These are phyloP conservation scores for Aspergillus sclerotioniger DNA, from an alignment of 495 filamentous ascomycete species.

Conservation along the genomic window DNA sequence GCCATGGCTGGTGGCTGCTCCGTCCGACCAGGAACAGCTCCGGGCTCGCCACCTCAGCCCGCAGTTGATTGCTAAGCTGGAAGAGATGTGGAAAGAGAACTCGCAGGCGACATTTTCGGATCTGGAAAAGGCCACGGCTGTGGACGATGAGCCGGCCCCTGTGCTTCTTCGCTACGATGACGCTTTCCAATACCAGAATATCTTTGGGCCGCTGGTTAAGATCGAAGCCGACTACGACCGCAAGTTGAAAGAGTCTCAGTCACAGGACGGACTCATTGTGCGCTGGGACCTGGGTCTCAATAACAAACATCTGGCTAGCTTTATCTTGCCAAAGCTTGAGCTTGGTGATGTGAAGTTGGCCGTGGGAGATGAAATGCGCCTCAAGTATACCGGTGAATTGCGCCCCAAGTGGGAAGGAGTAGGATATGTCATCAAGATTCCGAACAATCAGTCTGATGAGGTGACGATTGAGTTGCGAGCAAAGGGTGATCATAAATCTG, in stretches of 20 bases:
- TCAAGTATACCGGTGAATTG: slow-evolving; percentile 94
- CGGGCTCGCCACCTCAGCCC: slow-evolving; percentile 91
- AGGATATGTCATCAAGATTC: slow-evolving; percentile 98
- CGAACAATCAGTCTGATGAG: slow-evolving; percentile 98
- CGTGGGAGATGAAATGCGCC: slow-evolving; percentile 96
- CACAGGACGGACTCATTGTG: slow-evolving; percentile 89
- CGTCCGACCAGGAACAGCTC: slow-evolving; percentile 92
- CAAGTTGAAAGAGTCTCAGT: slow-evolving; percentile 97
- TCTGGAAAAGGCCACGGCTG: slow-evolving; percentile 86
- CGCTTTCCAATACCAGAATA: slow-evolving; percentile 98
- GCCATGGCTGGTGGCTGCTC: slow-evolving; percentile 86
- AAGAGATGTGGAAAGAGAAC: slow-evolving; percentile 99
- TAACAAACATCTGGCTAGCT: slow-evolving; percentile 96
- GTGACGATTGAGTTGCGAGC: slow-evolving; percentile 93
- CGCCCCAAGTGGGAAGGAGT: slow-evolving; percentile 96
- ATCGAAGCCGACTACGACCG: slow-evolving; percentile 99
- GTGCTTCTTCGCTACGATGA: slow-evolving; percentile 95
- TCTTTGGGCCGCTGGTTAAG: slow-evolving; percentile 96
- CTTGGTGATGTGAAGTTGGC: slow-evolving; percentile 97
- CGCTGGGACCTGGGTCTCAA: slow-evolving; percentile 96
- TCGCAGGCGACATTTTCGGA: slow-evolving; percentile 85
- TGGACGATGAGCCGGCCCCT: slow-evolving; percentile 92
- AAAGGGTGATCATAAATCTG: slow-evolving; percentile 87
- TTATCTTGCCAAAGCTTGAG: slow-evolving; percentile 94
- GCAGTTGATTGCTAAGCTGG: slow-evolving; percentile 93